Base-by-base conservation (phyloP, 352 stramenopile genomes). In the Thalassiosira sp. region DNA sequence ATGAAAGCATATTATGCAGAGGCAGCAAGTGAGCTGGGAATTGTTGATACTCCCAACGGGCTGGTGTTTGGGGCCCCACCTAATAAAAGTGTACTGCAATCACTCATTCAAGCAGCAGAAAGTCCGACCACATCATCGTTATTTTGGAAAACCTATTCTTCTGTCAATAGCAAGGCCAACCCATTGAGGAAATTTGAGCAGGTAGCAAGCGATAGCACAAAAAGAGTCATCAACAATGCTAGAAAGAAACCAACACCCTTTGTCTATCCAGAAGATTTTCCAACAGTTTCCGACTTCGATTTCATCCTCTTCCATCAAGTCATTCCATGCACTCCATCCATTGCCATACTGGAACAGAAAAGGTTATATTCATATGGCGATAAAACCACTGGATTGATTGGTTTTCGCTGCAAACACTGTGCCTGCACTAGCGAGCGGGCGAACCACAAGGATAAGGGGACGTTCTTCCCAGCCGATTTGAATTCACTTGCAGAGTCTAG, bases 351-450 rank as follows among this genome's bases (percentile, higher is more conserved):
- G 18, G 65, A 60, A 28, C 72, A 79, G 31, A 67, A 68, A 49
- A 46, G 72, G 66, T 66, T 66, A 40, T 81, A 85, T 35, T 2
- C 45, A 1, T 13, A 22, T 27, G 16, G 8, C 31, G 3, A 8
- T 8, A 37, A 37, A 8, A 8, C 52, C 27, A 72, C n/a, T 45
- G 66, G 67, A 33, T 81, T 79, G 64, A 59, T 75, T 25, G 85
- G 85, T n/a, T 72, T 89, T 25, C 76, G 86, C 53, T 91, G 85
- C 60, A 83, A 76, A 37, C 76, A 89, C 42, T 91, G 85, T 51
- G 40, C 15, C n/a, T 10, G 16, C 2, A 16, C 43, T 3, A 51
- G 16, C 16, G 18, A 2, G 20, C 1, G 8, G 20, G 5, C 10
- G 45, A n/a, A 46, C 5, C 10, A 37, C 75, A 72, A 58, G 3